Evolutionary conservation across 2,329 filamentous ascomycete genomes (phyloP).

Genomic region (Verticillium albo-atrum): DNA sequence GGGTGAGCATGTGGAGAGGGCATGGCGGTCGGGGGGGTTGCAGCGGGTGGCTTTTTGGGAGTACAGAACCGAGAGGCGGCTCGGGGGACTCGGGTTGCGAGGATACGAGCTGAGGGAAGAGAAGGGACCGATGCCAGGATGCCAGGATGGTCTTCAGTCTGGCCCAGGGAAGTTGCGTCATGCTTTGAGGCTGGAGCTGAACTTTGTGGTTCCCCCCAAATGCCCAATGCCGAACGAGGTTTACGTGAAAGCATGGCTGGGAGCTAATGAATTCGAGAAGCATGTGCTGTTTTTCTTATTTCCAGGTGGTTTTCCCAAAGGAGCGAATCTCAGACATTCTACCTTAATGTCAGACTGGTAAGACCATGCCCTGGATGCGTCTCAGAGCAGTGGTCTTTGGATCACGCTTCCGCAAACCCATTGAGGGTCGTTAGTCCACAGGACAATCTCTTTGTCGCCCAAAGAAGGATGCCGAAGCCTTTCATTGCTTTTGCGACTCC

Average conservation of each 20-base stretch:
- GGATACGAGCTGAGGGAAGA: neutral
- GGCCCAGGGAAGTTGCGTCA: neutral
- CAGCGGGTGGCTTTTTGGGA: neutral
- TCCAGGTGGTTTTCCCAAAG: no score
- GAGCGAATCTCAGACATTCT: neutral
- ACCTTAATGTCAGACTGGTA: neutral
- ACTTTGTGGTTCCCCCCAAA: no score
- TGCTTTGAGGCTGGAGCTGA: neutral
- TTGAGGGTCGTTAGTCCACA: neutral
- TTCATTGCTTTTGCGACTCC: neutral
- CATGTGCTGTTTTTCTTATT: neutral
- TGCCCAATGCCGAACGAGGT: no score
- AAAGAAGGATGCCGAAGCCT: neutral
- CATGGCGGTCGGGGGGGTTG: neutral
- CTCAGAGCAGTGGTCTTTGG: neutral
- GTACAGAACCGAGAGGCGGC: neutral
- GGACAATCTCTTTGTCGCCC: neutral
- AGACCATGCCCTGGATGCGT: neutral
- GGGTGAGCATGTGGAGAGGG: neutral
- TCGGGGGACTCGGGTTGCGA: neutral
- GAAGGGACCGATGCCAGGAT: neutral
- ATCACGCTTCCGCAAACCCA: neutral
- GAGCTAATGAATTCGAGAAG: neutral
- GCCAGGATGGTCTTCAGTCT: no score
- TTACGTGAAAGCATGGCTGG: no score